These are phyloP conservation scores for Paracoccidioides lutzii DNA, from an alignment of 2,329 filamentous ascomycete genomes.

Conservation along the genomic window DNA sequence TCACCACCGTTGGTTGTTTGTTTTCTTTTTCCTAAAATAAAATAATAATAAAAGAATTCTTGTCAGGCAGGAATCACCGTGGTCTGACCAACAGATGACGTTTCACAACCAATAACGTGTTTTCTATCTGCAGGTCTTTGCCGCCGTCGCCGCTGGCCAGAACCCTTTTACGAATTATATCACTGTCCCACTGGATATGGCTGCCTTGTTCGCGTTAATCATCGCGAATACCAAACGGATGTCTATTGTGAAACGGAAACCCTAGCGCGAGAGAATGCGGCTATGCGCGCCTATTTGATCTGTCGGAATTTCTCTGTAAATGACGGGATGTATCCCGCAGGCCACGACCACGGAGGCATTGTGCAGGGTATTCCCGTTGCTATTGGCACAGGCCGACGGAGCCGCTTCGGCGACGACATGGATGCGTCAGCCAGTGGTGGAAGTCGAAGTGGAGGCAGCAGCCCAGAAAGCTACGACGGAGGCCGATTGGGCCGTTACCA, in stretches of 20 bases:
- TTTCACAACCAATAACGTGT: constrained; percentile 27
- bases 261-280: constrained; percentile 82
- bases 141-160: constrained; percentile 83
- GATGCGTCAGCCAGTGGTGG: constrained; percentile 30
- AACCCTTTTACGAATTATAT: constrained; percentile 79
- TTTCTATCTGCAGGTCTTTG: constrained; percentile 57
- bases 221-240: constrained; percentile 90
- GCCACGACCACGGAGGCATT: constrained; percentile 40
- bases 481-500: constrained; percentile 15
- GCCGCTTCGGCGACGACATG: constrained; percentile 39
- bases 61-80: neutral
- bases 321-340: constrained; percentile 66
- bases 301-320: constrained; percentile 96
- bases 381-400: constrained; percentile 47
- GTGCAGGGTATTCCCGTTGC: constrained; percentile 52
- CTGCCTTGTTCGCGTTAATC: constrained; percentile 88
- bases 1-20: neutral
- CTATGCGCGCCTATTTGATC: constrained; percentile 93
- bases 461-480: constrained; percentile 31
- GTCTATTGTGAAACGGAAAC: constrained; percentile 67
- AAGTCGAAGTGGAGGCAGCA: constrained; percentile 43
- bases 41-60: neutral
- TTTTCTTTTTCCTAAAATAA: neutral
- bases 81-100: neutral
- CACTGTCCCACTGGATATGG: constrained; percentile 62